Evolutionary conservation across 495 filamentous ascomycete species (phyloP), one percentile per base, ranked within the genome.

Genomic region (Aspergillus hancockii): DNA sequence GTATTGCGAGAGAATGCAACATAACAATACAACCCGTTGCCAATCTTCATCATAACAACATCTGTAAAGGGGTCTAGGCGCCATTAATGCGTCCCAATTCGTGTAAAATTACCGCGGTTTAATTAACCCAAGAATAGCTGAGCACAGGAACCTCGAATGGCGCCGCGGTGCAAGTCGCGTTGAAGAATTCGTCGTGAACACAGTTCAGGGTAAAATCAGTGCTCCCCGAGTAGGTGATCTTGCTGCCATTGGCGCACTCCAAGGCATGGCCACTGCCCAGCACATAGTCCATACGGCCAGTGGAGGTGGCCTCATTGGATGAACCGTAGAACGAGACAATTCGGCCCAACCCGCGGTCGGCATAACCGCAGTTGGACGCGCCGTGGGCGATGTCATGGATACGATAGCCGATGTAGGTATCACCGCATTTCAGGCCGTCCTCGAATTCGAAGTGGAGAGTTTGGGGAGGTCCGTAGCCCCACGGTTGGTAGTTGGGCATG

Each of bases 401-500:
- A 13, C 72, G 72, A 54, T 70, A 75, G 13, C 70, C 72, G 46
- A 70, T 71, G 46, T 75, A 75, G 47, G 71, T 23, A 28, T 75
- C 72, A 57, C 67, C 67, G 63, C 72, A 75, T n/a, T 31, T 32
- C 22, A 75, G 62, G 8, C 72, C 72, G 52, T 75, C 72, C 0
- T 59, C 63, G 31, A 75, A 75, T 10, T 62, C 65, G 47, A 75
- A 71, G 22, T 66, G 56, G 19, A 75, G 70, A 3, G 68, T 72
- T 54, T 75, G 43, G 4, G 64, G 60, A 0, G 72, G 72, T 2
- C 72, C 72, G 50, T 71, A 75, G 0, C 72, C 72, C 72, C 72
- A 72, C 5, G 70, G 72, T 30, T 72, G 46, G 58, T 75, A 75
- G 57, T 65, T 71, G 5, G 72, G 71, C 71, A 74, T 70, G 16